These are phyloP conservation scores for Aspergillus pseudoviridinutans DNA, from an alignment of 2,329 filamentous ascomycete genomes.

Conservation along the genomic window DNA sequence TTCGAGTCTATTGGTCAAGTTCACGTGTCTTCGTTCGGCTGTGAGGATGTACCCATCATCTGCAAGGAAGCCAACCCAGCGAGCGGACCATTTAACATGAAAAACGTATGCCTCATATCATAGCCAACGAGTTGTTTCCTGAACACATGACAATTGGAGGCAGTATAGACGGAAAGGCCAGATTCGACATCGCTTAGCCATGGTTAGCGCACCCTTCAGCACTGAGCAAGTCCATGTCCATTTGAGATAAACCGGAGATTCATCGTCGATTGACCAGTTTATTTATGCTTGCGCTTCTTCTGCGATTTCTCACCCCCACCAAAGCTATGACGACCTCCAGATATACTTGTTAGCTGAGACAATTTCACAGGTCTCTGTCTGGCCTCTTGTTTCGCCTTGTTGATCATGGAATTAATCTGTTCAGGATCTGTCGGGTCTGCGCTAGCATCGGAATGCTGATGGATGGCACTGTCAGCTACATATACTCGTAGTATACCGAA, in stretches of 20 bases:
- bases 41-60: background rate
- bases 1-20: background rate
- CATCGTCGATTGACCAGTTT: background rate
- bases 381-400: slow-evolving; percentile 15
- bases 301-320: slow-evolving; percentile 14
- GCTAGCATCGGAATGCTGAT: background rate
- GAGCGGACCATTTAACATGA: background rate
- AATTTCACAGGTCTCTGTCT: slow-evolving; percentile 19
- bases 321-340: slow-evolving; percentile 18
- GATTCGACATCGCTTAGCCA: background rate
- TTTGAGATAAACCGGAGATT: background rate
- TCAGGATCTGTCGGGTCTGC: slow-evolving; percentile 3
- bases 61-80: background rate
- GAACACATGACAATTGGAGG: background rate
- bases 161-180: background rate
- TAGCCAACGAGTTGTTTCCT: background rate
- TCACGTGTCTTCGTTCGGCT: background rate
- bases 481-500: background rate
- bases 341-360: slow-evolving; percentile 28
- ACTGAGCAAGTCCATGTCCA: background rate
- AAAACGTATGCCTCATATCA: background rate
- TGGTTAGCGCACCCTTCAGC: background rate
- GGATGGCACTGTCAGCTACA: slow-evolving; percentile 5
- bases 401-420: slow-evolving; percentile 13
- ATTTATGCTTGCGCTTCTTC: slow-evolving; percentile 24